Conservation (phyloP, 2,329 filamentous ascomycete species). For the Aspergillus uvarum region DNA sequence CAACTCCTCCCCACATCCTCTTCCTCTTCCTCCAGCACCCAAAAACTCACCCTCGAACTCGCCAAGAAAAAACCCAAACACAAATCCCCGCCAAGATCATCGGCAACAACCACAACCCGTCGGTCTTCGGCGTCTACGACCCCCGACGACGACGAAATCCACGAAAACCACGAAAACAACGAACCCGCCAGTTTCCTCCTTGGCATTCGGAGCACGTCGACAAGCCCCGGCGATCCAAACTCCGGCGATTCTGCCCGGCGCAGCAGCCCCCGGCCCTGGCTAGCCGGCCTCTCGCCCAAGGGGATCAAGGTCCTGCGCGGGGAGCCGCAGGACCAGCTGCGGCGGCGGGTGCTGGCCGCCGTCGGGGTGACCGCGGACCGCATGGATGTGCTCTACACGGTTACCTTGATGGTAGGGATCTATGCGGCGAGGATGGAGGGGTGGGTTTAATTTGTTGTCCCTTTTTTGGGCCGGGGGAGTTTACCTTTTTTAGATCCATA, state of each 20-base stretch:
- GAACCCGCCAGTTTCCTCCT: background rate
- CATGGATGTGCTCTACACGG: conserved; percentile 29
- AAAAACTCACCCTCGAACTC: background rate
- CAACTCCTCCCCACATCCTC: background rate
- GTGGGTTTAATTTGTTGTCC: conserved; percentile 21
- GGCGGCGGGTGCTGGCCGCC: conserved; percentile 19
- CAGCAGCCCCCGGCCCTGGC: conserved; percentile 10
- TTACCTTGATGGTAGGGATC: conserved; percentile 32
- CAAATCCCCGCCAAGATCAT: background rate
- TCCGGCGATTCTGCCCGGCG: background rate
- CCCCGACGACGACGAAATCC: background rate
- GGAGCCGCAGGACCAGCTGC: conserved; percentile 24
- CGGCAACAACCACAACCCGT: too few species aligned
- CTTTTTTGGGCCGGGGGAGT: background rate
- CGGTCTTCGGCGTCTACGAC: background rate
- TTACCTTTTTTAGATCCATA: background rate
- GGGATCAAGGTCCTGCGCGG: conserved; percentile 24
- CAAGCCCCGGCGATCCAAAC: too few species aligned
- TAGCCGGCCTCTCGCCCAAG: conserved; percentile 19
- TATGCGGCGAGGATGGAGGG: conserved; percentile 31
- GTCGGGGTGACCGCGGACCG: conserved; percentile 9
- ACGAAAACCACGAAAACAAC: background rate
- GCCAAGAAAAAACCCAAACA: background rate
- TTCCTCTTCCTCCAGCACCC: background rate
- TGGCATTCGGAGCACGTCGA: conserved; percentile 1